Conservation (phyloP, 202 grass and related monocot genomes). For the Cymbopogon flexuosus region DNA sequence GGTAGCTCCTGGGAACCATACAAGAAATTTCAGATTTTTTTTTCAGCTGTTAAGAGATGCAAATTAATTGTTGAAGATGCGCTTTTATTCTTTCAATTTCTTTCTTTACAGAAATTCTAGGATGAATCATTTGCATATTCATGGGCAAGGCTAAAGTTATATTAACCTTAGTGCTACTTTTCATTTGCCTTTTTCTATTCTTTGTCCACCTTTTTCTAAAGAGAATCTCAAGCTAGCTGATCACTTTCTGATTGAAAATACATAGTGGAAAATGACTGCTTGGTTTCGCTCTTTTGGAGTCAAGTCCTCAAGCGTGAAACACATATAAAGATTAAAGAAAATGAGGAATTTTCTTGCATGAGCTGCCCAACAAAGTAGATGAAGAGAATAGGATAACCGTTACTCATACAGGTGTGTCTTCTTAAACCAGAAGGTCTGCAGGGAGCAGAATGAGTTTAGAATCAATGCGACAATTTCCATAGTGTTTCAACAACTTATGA, state of each 20-base stretch:
- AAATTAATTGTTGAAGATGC: constrained; percentile 11
- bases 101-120: constrained; percentile 11
- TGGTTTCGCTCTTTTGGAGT: constrained; percentile 14
- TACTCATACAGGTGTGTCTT: neutral
- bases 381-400: neutral
- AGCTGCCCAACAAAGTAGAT: constrained; percentile 13
- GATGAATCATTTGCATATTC: constrained; percentile 26
- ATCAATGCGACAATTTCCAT: neutral
- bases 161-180: constrained; percentile 39
- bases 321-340: constrained; percentile 10
- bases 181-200: constrained; percentile 5
- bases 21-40: constrained; percentile 11
- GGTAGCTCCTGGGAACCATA: constrained; percentile 10
- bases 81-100: constrained; percentile 10
- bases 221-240: constrained; percentile 33
- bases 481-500: neutral
- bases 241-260: constrained; percentile 32
- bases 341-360: neutral
- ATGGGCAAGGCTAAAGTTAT: constrained; percentile 12
- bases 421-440: neutral
- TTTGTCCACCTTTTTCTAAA: constrained; percentile 35
- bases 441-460: neutral
- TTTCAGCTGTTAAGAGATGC: neutral
- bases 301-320: constrained; percentile 18
- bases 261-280: constrained; percentile 30